phyloP scores from a whole-genome alignment of 2,329 filamentous ascomycete genomes.

The Lojkania enalia region DNA sequence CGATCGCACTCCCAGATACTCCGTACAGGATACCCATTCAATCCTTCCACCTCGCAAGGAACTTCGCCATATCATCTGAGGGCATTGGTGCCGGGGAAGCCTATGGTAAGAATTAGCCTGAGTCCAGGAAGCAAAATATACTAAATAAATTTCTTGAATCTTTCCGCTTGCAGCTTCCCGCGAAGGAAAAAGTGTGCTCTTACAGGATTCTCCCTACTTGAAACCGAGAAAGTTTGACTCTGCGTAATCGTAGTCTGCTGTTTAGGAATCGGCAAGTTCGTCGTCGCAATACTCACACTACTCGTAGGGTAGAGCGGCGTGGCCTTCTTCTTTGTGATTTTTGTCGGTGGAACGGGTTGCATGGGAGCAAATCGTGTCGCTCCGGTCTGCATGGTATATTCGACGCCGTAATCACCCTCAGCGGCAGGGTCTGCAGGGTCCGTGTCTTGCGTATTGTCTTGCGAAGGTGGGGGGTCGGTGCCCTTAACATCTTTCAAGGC shows the following conservation, averaged over 20 bases:
- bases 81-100: constrained; percentile 57
- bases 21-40: too few species aligned
- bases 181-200: too few species aligned
- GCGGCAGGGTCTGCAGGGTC: constrained; percentile 29
- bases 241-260: constrained; percentile 58
- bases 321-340: constrained; percentile 58
- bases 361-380: constrained; percentile 64
- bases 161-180: too few species aligned
- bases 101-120: constrained; percentile 43
- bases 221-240: constrained; percentile 54
- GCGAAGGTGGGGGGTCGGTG: constrained; percentile 33
- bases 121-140: too few species aligned
- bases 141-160: too few species aligned
- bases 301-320: constrained; percentile 60
- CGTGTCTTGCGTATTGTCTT: constrained; percentile 25
- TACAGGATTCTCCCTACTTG: constrained; percentile 63
- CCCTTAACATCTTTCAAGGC: constrained; percentile 26
- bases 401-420: constrained; percentile 46
- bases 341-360: constrained; percentile 61
- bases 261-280: constrained; percentile 50
- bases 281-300: constrained; percentile 55
- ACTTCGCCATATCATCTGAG: constrained; percentile 60
- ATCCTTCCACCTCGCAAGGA: constrained; percentile 63
- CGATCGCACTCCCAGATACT: too few species aligned
- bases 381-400: constrained; percentile 61